phyloP scores from a whole-genome alignment of 2,329 filamentous ascomycete genomes.

The Fonsecaea erecta region DNA sequence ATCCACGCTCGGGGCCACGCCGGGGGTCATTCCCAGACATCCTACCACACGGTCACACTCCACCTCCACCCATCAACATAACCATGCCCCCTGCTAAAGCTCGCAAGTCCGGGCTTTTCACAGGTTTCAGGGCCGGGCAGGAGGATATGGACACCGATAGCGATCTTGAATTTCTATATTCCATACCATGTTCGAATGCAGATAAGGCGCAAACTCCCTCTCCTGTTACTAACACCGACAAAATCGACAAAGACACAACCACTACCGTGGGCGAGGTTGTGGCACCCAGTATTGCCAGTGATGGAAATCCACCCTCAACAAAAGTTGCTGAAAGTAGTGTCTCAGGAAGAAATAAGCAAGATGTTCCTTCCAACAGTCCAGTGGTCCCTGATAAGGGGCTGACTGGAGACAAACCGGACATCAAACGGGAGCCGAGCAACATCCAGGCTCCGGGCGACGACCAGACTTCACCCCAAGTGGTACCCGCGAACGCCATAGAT shows the following conservation, averaged over 20 bases:
- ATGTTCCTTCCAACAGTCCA: conserved; percentile 33
- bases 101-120: background rate
- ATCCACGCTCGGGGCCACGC: conserved; percentile 12
- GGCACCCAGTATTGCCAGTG: background rate
- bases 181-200: conserved; percentile 7
- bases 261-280: background rate
- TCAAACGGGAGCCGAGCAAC: conserved; percentile 38
- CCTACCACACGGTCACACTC: conserved; percentile 25
- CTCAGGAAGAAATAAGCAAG: conserved; percentile 29
- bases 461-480: conserved; percentile 7
- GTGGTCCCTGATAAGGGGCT: conserved; percentile 38
- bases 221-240: conserved; percentile 6
- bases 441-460: conserved; percentile 8
- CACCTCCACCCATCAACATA: conserved; percentile 14
- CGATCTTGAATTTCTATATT: conserved; percentile 23
- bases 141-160: conserved; percentile 24
- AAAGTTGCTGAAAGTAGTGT: background rate
- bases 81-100: background rate
- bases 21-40: conserved; percentile 26
- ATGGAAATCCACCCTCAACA: background rate
- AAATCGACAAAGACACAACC: conserved; percentile 12
- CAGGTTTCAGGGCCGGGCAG: background rate
- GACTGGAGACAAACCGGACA: conserved; percentile 37
- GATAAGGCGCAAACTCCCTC: background rate
- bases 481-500: conserved; percentile 6